Conservation (phyloP, 2,329 filamentous ascomycete genomes). For the Elsinoe fawcettii region DNA sequence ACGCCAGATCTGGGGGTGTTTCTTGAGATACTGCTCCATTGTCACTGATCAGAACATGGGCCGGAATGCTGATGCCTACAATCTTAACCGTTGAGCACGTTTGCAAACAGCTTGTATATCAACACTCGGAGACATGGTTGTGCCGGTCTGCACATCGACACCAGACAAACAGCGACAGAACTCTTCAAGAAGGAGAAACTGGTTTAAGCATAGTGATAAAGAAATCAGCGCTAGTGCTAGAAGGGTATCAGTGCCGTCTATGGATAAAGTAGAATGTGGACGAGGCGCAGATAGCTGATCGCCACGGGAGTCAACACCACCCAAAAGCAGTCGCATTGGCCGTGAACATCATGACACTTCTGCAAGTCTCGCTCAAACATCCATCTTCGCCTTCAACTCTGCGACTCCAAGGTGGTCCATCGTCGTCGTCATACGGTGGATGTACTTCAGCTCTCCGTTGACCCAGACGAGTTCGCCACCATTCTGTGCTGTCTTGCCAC, state of each 20-base stretch:
- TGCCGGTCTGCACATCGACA: neutral
- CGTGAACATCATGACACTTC: neutral
- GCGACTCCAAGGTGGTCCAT: constrained; percentile 29
- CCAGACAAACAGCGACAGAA: too few relatives aligned
- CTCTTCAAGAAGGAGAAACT: too few relatives aligned
- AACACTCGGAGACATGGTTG: neutral
- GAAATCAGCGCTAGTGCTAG: neutral
- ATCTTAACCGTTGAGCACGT: neutral
- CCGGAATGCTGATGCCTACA: neutral
- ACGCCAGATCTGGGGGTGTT: neutral
- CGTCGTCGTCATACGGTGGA: constrained; percentile 30
- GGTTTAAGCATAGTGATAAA: too few relatives aligned
- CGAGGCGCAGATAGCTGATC: neutral
- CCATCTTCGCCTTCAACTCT: constrained; percentile 29
- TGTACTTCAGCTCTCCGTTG: constrained; percentile 28
- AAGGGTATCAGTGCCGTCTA: constrained; percentile 6
- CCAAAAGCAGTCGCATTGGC: neutral
- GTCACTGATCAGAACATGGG: neutral
- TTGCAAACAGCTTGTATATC: neutral
- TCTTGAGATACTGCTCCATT: neutral
- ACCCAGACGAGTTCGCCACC: constrained; percentile 34
- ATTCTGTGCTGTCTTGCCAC: constrained; percentile 25
- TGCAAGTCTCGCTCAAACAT: neutral
- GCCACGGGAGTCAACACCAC: neutral
- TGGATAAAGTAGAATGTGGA: neutral